Evolutionary conservation across 192 early-diverging fungal species (phyloP).

Genomic region (Umbelopsis ramanniana): DNA sequence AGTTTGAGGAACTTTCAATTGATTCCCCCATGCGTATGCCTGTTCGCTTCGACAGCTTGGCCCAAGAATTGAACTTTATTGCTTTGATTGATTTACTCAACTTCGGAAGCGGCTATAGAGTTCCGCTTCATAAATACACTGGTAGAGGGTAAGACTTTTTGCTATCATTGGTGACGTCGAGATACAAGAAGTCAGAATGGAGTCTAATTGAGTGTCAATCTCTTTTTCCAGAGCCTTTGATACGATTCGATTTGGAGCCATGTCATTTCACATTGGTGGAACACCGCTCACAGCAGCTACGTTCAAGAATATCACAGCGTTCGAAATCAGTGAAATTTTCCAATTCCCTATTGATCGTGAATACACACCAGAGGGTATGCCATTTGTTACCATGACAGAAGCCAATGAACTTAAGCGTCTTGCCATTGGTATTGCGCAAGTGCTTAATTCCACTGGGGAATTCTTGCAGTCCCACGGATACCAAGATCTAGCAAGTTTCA

Average conservation of each 20-base stretch:
- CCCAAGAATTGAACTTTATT: slow-evolving; percentile 81
- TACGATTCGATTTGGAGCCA: slow-evolving; percentile 79
- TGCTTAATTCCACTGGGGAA: slow-evolving; percentile 73
- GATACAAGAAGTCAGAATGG: neutral
- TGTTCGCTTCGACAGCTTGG: slow-evolving; percentile 71
- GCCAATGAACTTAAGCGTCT: slow-evolving; percentile 63
- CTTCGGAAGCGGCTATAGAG: slow-evolving; percentile 77
- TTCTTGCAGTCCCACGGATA: slow-evolving; percentile 65
- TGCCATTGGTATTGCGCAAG: slow-evolving; percentile 64
- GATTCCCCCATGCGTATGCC: slow-evolving; percentile 68
- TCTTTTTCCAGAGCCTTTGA: slow-evolving; percentile 62
- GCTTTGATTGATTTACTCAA: slow-evolving; percentile 75
- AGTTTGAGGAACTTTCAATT: slow-evolving; percentile 46
- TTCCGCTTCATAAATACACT: slow-evolving; percentile 63
- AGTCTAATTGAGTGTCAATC: neutral
- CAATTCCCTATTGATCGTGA: slow-evolving; percentile 76
- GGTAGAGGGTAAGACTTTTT: slow-evolving; percentile 50
- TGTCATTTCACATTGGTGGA: slow-evolving; percentile 81
- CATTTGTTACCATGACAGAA: slow-evolving; percentile 68
- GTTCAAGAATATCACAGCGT: slow-evolving; percentile 61
- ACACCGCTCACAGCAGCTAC: slow-evolving; percentile 58
- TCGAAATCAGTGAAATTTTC: slow-evolving; percentile 70
- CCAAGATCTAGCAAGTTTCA: slow-evolving; percentile 69
- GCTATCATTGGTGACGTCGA: neutral
- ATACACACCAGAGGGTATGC: slow-evolving; percentile 53